A percentile compares a stretch with the other conserved stretches of the same genome.
Evolutionary conservation across 345 rosid species (phyloP).

Genomic region (Nephelium lappaceum): DNA sequence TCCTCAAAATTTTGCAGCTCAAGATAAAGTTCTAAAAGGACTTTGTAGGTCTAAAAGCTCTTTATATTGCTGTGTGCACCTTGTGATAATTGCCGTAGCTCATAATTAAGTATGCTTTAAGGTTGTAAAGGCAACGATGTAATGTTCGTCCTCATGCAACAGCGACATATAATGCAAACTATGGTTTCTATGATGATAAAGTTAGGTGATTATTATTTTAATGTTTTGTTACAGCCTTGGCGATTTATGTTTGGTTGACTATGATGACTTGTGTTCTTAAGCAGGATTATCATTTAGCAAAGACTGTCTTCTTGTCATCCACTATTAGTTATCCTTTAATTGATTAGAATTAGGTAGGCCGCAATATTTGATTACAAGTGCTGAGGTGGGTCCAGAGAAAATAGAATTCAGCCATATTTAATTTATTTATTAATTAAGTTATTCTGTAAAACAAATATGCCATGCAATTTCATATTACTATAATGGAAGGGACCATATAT

Average conservation of each 20-base stretch:
- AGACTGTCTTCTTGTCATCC: neutral
- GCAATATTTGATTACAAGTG: neutral
- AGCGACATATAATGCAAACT: neutral
- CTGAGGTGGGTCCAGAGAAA: conserved; percentile 2
- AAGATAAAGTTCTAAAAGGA: neutral
- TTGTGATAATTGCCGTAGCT: neutral
- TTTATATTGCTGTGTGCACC: neutral
- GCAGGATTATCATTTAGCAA: neutral
- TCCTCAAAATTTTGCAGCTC: conserved; percentile 1
- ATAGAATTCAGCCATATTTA: neutral
- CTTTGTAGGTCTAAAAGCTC: neutral
- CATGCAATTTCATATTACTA: neutral
- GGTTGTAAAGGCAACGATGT: conserved; percentile 1
- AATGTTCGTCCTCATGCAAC: conserved; percentile 8
- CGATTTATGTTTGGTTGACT: neutral
- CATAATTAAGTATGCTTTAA: neutral
- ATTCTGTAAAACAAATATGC: neutral
- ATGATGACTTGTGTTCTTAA: neutral
- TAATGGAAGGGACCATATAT: neutral
- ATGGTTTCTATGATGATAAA: neutral
- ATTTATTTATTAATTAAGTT: neutral
- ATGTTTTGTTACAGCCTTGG: neutral
- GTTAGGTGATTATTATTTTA: neutral
- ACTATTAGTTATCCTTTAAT: neutral
- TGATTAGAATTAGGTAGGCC: neutral